Evolutionary conservation across 495 filamentous ascomycete genomes (phyloP), one percentile per base, ranked within the genome.

Genomic region (Cenococcum geophilum): DNA sequence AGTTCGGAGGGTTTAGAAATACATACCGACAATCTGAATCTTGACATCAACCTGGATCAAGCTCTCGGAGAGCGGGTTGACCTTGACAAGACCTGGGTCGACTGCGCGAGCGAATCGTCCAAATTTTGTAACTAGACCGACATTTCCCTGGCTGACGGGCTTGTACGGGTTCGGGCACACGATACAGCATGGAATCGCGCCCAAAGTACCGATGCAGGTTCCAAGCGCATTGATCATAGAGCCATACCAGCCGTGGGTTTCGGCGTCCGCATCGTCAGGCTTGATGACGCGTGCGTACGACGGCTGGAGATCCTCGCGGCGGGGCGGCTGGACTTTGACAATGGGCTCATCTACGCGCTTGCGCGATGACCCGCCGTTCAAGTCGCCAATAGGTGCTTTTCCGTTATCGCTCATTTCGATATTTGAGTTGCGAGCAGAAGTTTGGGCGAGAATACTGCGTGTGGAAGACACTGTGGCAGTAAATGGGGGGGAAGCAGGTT

Each of bases 131-230:
- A 99, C 86, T 32, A 99, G 79, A 59, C 93, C 93, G 34, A 99
- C 93, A 68, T 93, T 89, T 68, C 93, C 93, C 73, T 97, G 92
- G 56, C 78, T 73, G 68, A 97, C 91, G n/a, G 83, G 83, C 78
- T 96, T 96, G 82, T 92, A 98, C 12, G 93, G 93, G 75, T 99
- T 99, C 34, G 95, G 95, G 75, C 89, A 96, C 72, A 83, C 78
- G 75, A 96, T 75, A 75, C 92, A 93, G 83, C 91, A 96, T 1
- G 95, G 95, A 68, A 97, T 82, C 23, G 95, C 91, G 57, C 93
- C 93, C 21, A 87, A 70, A 62, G 82, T 87, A 61, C 93, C 93
- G 66, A 97, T 79, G 67, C 80, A 81, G 53, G 81, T 74, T 66
- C 95, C 93, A 47, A 97, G 77, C 37, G 76, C 76, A 70, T 89